Percentiles rank a stretch among this genome's conserved stretches.
These are phyloP conservation scores for Immersiella caudata DNA, from an alignment of 495 filamentous ascomycete species.

Conservation along the genomic window DNA sequence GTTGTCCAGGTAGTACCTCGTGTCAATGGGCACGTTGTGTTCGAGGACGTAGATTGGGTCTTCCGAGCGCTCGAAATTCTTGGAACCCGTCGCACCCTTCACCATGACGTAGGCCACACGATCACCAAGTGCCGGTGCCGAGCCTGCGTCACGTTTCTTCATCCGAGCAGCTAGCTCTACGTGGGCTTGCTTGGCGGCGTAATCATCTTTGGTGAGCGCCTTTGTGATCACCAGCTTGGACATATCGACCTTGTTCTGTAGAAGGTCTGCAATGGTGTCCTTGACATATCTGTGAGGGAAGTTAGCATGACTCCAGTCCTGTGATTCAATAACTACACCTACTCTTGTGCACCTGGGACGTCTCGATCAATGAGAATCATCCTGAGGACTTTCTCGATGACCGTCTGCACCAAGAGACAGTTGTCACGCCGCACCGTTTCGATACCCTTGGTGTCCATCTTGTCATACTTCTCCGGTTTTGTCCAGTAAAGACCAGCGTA, in stretches of 20 bases:
- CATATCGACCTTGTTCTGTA: constrained; percentile 99
- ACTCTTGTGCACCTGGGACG: constrained; percentile 89
- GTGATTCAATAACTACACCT: constrained; percentile 43
- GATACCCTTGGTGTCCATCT: constrained; percentile 99
- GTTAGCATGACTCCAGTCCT: constrained; percentile 25
- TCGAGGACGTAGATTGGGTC: constrained; percentile 97
- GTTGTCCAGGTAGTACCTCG: constrained; percentile 98
- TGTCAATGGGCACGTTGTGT: constrained; percentile 97
- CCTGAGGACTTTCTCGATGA: constrained; percentile 93
- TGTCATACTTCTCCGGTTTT: constrained; percentile 90
- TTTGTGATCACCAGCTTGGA: constrained; percentile 99
- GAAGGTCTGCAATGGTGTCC: constrained; percentile 87
- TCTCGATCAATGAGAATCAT: constrained; percentile 96
- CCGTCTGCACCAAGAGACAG: constrained; percentile 90
- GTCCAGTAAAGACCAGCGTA: constrained; percentile 99
- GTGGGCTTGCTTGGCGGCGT: constrained; percentile 90
- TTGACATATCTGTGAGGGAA: constrained; percentile 78
- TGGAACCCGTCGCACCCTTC: constrained; percentile 83
- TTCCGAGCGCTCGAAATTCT: constrained; percentile 93
- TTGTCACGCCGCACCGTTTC: constrained; percentile 98
- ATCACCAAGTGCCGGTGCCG: constrained; percentile 91
- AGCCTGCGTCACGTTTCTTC: constrained; percentile 93
- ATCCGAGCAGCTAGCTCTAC: constrained; percentile 92
- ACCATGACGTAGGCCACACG: constrained; percentile 98
- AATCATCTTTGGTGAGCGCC: constrained; percentile 80